Conservation (phyloP, 495 filamentous ascomycete genomes). For the Pyrenula massariospora region DNA sequence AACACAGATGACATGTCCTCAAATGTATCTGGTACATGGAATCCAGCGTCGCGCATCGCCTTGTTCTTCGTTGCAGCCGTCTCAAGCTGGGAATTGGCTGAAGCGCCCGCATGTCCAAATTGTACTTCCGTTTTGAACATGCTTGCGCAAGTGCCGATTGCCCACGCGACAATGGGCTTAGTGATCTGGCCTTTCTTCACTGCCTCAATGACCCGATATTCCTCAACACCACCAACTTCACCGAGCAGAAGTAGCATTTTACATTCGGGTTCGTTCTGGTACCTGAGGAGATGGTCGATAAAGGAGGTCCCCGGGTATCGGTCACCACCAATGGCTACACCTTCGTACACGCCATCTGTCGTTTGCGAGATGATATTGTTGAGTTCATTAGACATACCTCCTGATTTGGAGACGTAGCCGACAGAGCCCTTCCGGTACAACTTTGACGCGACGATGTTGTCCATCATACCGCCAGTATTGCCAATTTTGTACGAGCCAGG, state of each 20-base stretch:
- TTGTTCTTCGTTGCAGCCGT: constrained; percentile 94
- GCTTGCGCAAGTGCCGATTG: constrained; percentile 96
- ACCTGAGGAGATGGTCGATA: constrained; percentile 94
- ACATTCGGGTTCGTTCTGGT: constrained; percentile 89
- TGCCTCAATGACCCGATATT: constrained; percentile 98
- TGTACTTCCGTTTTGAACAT: constrained; percentile 99
- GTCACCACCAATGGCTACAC: constrained; percentile 98
- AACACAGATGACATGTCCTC: constrained; percentile 81
- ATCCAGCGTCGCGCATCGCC: constrained; percentile 86
- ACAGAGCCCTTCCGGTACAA: constrained; percentile 98
- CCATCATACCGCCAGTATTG: constrained; percentile 99
- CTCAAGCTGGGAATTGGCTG: constrained; percentile 98
- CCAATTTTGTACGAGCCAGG: constrained; percentile 98
- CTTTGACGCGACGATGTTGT: constrained; percentile 99
- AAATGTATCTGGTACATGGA: constrained; percentile 91
- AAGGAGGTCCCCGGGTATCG: constrained; percentile 97
- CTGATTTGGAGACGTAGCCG: constrained; percentile 98
- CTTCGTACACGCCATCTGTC: constrained; percentile 97
- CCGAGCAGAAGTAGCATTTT: constrained; percentile 93
- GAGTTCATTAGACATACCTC: constrained; percentile 99
- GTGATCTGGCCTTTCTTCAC: constrained; percentile 88
- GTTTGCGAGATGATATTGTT: constrained; percentile 97
- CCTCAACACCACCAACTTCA: constrained; percentile 98
- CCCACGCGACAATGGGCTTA: constrained; percentile 98
- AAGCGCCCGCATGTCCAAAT: constrained; percentile 96